Evolutionary conservation across 139 green algal genomes (phyloP).

Genomic region (Volvox africanus): DNA sequence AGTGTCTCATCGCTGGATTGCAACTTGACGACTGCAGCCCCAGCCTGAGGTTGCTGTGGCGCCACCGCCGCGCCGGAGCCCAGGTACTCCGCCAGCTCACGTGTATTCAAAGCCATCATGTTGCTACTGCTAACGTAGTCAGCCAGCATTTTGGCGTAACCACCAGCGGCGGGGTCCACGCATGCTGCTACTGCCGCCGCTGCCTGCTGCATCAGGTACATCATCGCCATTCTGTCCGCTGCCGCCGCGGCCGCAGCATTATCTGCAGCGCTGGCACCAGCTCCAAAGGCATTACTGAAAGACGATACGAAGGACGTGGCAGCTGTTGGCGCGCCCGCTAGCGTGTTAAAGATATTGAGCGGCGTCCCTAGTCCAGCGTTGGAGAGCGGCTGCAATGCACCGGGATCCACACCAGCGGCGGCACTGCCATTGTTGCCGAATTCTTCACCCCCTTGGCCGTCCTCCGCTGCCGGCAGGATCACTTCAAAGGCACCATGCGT

Average conservation of each 20-base stretch:
- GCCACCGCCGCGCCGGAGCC: neutral
- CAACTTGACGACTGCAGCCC: neutral
- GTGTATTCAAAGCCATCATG: neutral
- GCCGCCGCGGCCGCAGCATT: conserved; percentile 18
- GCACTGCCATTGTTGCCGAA: neutral
- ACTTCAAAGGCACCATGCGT: conserved; percentile 8
- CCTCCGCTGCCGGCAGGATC: neutral
- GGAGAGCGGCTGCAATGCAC: neutral
- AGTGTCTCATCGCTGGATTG: neutral
- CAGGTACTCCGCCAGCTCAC: neutral
- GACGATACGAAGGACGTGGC: conserved; percentile 13
- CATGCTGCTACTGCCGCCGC: neutral
- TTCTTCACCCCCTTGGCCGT: neutral
- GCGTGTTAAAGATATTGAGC: neutral
- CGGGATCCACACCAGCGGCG: neutral
- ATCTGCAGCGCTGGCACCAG: neutral
- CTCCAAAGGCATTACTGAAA: conserved; percentile 18
- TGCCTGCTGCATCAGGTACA: conserved; percentile 37
- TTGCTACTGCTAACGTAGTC: neutral
- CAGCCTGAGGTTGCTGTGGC: neutral
- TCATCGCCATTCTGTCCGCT: conserved; percentile 26
- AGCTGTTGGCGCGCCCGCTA: neutral
- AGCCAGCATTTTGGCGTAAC: conserved; percentile 9
- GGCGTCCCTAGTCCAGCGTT: neutral
- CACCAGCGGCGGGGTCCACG: neutral